These are phyloP conservation scores for Inonotus obliquus DNA, from an alignment of 1,284 basidiomycete species.

Conservation along the genomic window DNA sequence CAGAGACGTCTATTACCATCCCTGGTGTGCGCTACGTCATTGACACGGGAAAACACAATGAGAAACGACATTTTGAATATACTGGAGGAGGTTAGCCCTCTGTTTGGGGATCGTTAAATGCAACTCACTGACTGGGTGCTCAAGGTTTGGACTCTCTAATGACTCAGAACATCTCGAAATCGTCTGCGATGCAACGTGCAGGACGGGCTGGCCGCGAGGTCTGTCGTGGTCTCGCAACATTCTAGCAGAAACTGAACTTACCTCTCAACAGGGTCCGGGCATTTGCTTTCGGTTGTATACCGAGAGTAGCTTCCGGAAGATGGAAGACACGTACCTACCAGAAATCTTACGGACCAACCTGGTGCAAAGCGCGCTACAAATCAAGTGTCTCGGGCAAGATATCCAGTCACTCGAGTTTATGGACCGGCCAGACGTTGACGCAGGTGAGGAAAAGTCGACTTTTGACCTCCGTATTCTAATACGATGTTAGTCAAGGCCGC, in stretches of 20 bases:
- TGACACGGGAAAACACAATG: conserved; percentile 93
- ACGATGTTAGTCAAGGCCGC: conserved; percentile 55
- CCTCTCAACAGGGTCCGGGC: conserved; percentile 55
- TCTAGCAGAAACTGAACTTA: not conserved
- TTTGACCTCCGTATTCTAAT: not conserved
- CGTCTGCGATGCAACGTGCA: conserved; percentile 81
- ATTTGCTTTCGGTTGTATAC: conserved; percentile 89
- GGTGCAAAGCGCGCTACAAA: conserved; percentile 76
- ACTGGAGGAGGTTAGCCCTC: conserved; percentile 55
- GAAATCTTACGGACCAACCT: conserved; percentile 88
- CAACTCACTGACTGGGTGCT: conserved; percentile 5
- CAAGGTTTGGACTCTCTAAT: conserved; percentile 85
- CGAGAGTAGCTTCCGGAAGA: conserved; percentile 63
- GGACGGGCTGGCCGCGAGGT: conserved; percentile 92
- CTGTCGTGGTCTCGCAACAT: conserved; percentile 20
- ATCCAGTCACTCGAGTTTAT: conserved; percentile 78
- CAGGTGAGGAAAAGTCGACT: conserved; percentile 44
- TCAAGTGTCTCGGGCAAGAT: conserved; percentile 80
- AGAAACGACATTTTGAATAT: conserved; percentile 80
- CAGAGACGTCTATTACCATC: conserved; percentile 98
- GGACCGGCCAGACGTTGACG: conserved; percentile 73
- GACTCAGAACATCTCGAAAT: conserved; percentile 84
- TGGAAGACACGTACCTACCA: conserved; percentile 70
- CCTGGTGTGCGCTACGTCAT: conserved; percentile 95
- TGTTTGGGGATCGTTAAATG: conserved; percentile 4